A percentile compares a stretch with the other conserved stretches of the same genome.
phyloP scores from a whole-genome alignment of 1,284 basidiomycete species.

The Leccinum laetum region DNA sequence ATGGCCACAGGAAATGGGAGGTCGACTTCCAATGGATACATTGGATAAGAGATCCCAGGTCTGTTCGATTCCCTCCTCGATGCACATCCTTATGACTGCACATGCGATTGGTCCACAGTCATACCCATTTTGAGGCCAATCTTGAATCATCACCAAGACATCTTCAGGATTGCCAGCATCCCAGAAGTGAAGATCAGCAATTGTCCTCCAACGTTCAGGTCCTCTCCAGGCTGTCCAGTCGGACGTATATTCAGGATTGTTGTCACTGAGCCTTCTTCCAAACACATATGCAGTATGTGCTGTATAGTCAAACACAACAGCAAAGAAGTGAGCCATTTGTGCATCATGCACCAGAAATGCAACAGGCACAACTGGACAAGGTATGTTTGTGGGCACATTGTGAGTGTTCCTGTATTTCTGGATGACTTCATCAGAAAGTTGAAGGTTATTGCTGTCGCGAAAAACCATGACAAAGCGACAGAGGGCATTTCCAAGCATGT shows the following conservation, averaged over 20 bases:
- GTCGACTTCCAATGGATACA: neutral
- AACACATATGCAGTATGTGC: constrained; percentile 2
- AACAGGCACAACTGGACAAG: neutral
- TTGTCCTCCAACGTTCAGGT: neutral
- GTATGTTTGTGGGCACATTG: neutral
- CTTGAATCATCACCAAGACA: neutral
- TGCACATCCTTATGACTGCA: neutral
- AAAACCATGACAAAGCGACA: constrained; percentile 2
- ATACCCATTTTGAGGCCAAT: constrained; percentile 17
- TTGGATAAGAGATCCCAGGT: neutral
- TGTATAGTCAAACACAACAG: constrained; percentile 7
- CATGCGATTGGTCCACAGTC: constrained; percentile 8
- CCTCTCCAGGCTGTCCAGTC: constrained; percentile 8
- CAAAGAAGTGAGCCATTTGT: constrained; percentile 6
- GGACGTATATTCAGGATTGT: neutral
- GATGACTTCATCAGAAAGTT: neutral
- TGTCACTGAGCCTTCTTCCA: neutral
- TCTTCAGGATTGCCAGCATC: neutral
- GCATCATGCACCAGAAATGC: neutral
- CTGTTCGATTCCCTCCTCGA: neutral
- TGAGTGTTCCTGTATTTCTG: neutral
- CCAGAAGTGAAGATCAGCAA: constrained; percentile 10
- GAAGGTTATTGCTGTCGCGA: neutral
- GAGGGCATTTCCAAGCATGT: neutral
- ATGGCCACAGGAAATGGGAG: constrained; percentile 10